Conservation (phyloP, 2,329 filamentous ascomycete genomes). For the Massarina eburnea region DNA sequence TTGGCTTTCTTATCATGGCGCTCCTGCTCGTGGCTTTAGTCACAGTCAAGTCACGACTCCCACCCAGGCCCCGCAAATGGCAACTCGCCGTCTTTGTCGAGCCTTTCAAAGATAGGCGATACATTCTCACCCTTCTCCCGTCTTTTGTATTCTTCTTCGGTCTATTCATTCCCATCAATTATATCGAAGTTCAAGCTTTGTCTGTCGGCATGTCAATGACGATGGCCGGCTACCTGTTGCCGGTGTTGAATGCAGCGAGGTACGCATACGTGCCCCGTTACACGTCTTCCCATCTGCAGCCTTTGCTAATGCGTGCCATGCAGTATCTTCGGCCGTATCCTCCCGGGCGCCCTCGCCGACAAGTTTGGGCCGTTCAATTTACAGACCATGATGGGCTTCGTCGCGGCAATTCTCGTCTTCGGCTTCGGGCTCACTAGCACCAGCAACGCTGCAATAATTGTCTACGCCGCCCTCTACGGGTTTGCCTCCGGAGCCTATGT, state of each 20-base stretch:
- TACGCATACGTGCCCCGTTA: constrained; percentile 44
- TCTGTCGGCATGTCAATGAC: constrained; percentile 50
- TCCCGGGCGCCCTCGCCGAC: constrained; percentile 58
- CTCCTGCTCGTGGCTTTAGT: constrained; percentile 56
- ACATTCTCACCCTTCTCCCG: constrained; percentile 45
- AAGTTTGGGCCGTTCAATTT: constrained; percentile 57
- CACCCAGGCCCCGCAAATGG: constrained; percentile 42
- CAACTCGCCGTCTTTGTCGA: constrained; percentile 28
- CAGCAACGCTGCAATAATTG: constrained; percentile 47
- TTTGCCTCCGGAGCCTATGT: constrained; percentile 57
- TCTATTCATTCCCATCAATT: constrained; percentile 60
- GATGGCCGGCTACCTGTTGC: constrained; percentile 56
- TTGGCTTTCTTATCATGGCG: constrained; percentile 62
- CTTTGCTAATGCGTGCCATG: neutral
- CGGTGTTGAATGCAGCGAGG: constrained; percentile 54
- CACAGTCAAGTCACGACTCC: constrained; percentile 55
- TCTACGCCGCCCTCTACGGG: constrained; percentile 53
- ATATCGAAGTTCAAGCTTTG: constrained; percentile 50
- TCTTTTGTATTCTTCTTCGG: constrained; percentile 62
- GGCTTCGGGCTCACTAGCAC: constrained; percentile 51
- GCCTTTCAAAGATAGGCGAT: constrained; percentile 47
- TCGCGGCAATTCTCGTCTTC: constrained; percentile 50
- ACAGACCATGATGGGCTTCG: constrained; percentile 25
- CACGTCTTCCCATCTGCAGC: neutral
- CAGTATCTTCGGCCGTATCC: constrained; percentile 57